Percentiles rank a stretch among this genome's conserved stretches.
Evolutionary conservation across 768 basidiomycete genomes (phyloP).

Genomic region (Leucogyrophana mollusca): DNA sequence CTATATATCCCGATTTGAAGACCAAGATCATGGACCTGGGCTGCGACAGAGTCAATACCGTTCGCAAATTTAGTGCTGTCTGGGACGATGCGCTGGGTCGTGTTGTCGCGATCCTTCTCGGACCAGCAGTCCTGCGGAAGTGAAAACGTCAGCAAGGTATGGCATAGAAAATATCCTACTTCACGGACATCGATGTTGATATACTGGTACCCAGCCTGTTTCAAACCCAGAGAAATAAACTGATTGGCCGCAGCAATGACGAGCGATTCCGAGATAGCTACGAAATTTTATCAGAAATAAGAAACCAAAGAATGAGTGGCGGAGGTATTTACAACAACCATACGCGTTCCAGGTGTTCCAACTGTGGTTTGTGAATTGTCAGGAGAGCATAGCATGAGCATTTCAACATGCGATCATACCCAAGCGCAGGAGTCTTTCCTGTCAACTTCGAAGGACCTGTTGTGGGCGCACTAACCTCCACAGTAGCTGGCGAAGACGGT

Average conservation of each 20-base stretch:
- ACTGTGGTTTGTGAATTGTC: conserved; percentile 20
- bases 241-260: conserved; percentile 46
- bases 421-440: conserved; percentile 47
- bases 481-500: conserved; percentile 17
- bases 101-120: conserved; percentile 36
- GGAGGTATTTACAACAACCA: conserved; percentile 30
- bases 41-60: conserved; percentile 45
- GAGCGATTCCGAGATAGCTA: conserved; percentile 43
- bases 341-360: conserved; percentile 59
- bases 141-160: background rate
- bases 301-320: background rate
- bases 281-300: background rate
- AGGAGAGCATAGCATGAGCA: background rate
- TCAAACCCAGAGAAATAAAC: conserved; percentile 45
- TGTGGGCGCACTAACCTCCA: conserved; percentile 37
- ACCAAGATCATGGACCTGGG: conserved; percentile 44
- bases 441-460: conserved; percentile 37
- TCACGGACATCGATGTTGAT: conserved; percentile 48
- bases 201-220: conserved; percentile 48
- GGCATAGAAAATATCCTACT: background rate
- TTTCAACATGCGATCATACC: conserved; percentile 25
- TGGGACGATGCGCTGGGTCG: conserved; percentile 42
- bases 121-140: conserved; percentile 48
- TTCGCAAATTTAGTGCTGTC: conserved; percentile 54
- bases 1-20: conserved; percentile 54